Conservation (phyloP, 495 filamentous ascomycete species). For the Penicillium fimorum region DNA sequence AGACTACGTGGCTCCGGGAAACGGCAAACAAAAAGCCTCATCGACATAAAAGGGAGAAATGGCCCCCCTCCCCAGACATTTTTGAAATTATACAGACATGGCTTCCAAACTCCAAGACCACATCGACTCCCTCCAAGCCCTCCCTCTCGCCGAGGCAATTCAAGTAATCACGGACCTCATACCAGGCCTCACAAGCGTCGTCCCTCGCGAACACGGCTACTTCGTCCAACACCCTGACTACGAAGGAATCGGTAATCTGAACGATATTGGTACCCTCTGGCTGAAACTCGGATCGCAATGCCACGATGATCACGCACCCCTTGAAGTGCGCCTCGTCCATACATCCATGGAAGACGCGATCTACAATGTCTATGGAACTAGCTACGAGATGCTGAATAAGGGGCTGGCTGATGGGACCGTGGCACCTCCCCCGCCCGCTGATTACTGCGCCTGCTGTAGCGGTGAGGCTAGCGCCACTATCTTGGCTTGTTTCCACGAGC, state of each 20-base stretch:
- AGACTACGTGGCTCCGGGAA: neutral
- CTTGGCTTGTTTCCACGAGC: slow-evolving; percentile 2
- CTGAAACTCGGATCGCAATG: slow-evolving; percentile 2
- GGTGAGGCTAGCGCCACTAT: slow-evolving; percentile 13
- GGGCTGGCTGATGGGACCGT: neutral
- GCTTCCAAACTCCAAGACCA: slow-evolving; percentile 9
- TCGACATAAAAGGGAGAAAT: neutral
- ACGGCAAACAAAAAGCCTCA: neutral
- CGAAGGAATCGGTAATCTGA: slow-evolving; percentile 7
- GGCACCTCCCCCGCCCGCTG: neutral
- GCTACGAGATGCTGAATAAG: neutral
- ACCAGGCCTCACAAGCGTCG: slow-evolving; percentile 5
- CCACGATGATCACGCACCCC: slow-evolving; percentile 8
- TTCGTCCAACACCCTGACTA: slow-evolving; percentile 14
- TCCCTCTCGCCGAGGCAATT: slow-evolving; percentile 3
- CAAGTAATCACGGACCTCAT: slow-evolving; percentile 8
- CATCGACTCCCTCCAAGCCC: slow-evolving; percentile 7
- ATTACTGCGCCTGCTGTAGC: slow-evolving; percentile 14
- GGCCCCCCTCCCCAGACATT: too few species aligned
- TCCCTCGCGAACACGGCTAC: slow-evolving; percentile 1
- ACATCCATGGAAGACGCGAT: slow-evolving; percentile 6
- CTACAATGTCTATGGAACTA: slow-evolving; percentile 2
- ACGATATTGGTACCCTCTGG: slow-evolving; percentile 9
- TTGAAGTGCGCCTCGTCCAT: slow-evolving; percentile 12
- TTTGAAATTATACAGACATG: slow-evolving; percentile 5